Base-by-base conservation (phyloP, 306 rosid species). In the Quercus suber region DNA sequence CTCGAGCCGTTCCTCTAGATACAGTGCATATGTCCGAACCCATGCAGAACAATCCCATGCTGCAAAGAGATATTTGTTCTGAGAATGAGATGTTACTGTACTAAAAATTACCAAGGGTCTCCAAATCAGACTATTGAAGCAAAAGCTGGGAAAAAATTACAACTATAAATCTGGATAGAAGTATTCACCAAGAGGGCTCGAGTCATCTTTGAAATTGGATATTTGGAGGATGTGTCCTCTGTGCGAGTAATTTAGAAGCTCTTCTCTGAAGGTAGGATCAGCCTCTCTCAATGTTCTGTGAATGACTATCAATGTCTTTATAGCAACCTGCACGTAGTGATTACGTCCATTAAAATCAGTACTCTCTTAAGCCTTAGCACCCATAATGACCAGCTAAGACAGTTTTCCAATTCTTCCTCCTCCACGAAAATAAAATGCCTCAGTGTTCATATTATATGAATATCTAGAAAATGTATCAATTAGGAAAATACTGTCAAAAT, bases 11-110 rank as follows among this genome's bases (percentile, higher is more conserved):
- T 95, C 99, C 82, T 92, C 97, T 70, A 95, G 79, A 85, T 87
- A 95, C 60, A 87, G 80, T 28, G 98, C 98, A 79, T 95, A 95
- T 57, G 90, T 88, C 80, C 99, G 77, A 71, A 91, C 89, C 98
- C 98, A 95, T 65, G 97, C 91, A 57, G 99, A 95, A 79, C 99
- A 95, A 69, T 91, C 98, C 99, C 99, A 95, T 78, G 99, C 99
- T 95, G 91, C 90, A 85, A 31, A 70, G 49, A 58, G 77, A 82
- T 60, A 76, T 71, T 67, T 73, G 67, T 75, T 78, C 77, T 79
- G 76, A 81, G 84, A 60, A 81, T 30, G 60, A 74, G 63, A 79
- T 80, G 61, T 51, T 20, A 52, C n/a, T 21, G 55, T 57, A 71
- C 69, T 65, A 20, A 76, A 41, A 64, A 20, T 25, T 63, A 31